These are phyloP conservation scores for Pythium biforme DNA, from an alignment of 352 stramenopile species.

Conservation along the genomic window DNA sequence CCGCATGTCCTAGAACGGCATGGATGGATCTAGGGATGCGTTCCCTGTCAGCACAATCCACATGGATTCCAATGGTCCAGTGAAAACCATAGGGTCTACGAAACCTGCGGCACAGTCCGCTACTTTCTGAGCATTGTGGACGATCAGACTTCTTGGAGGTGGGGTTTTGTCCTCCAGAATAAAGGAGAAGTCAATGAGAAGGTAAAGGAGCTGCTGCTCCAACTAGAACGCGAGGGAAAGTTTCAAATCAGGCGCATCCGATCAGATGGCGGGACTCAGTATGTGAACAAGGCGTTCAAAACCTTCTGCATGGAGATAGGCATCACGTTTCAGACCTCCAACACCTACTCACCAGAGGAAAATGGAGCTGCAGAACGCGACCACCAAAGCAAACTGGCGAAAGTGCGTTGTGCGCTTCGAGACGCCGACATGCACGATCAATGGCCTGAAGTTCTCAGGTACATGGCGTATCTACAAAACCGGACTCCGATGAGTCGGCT, in stretches of 20 bases:
- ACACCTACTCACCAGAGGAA: background rate
- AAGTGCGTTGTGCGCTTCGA: background rate
- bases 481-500: background rate
- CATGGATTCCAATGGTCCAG: conserved; percentile 1
- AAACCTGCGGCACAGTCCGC: background rate
- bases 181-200: conserved; percentile 4
- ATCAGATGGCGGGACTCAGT: conserved; percentile 4
- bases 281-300: conserved; percentile 10
- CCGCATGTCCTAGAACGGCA: background rate
- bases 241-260: conserved; percentile 1
- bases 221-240: conserved; percentile 1
- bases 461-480: background rate
- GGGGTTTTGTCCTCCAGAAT: conserved; percentile 1
- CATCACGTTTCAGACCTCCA: background rate
- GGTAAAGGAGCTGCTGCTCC: background rate
- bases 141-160: conserved; percentile 4
- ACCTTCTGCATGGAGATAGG: conserved; percentile 1
- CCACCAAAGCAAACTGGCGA: background rate
- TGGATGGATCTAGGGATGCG: conserved; percentile 4
- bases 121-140: conserved; percentile 11
- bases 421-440: background rate
- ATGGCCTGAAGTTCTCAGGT: background rate
- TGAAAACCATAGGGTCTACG: conserved; percentile 1
- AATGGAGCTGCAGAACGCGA: background rate
- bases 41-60: conserved; percentile 1